Percentiles rank a stretch among this genome's conserved stretches.
Evolutionary conservation across 2,329 filamentous ascomycete species (phyloP).

Genomic region (Cadophora sp.): DNA sequence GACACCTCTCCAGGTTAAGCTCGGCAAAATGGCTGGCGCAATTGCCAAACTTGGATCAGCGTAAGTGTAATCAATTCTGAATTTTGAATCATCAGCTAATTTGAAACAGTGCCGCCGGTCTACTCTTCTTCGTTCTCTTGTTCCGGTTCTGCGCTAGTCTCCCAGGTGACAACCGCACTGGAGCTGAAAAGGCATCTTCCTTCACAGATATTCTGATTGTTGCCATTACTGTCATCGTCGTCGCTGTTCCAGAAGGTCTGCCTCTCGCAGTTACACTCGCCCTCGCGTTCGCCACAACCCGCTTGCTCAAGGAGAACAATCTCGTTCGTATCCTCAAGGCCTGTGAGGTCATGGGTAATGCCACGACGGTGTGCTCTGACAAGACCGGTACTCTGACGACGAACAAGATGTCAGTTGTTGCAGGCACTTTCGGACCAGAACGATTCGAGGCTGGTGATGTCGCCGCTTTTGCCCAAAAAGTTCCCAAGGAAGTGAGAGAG

Average conservation of each 20-base stretch:
- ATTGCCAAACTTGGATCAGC: constrained; percentile 71
- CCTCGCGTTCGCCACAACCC: constrained; percentile 69
- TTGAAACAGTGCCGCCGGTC: constrained; percentile 64
- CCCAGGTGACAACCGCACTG: constrained; percentile 52
- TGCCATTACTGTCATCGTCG: constrained; percentile 70
- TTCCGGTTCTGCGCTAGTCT: constrained; percentile 78
- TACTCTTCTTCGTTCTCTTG: constrained; percentile 77
- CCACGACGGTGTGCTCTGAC: constrained; percentile 79
- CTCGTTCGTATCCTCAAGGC: constrained; percentile 69
- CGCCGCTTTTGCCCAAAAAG: constrained; percentile 17
- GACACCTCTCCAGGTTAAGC: constrained; percentile 78
- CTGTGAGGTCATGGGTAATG: constrained; percentile 76
- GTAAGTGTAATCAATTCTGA: background rate
- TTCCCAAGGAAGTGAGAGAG: constrained; percentile 21
- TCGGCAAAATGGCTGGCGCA: constrained; percentile 78
- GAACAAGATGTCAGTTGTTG: constrained; percentile 79
- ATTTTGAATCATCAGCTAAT: background rate
- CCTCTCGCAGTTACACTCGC: constrained; percentile 72
- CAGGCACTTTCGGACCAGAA: constrained; percentile 67
- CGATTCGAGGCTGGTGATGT: constrained; percentile 34
- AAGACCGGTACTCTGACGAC: constrained; percentile 79
- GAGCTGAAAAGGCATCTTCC: constrained; percentile 63
- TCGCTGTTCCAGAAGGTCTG: constrained; percentile 72
- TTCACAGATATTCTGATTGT: constrained; percentile 69
- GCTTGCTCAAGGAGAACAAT: constrained; percentile 74